Base-by-base conservation (phyloP, 2,329 filamentous ascomycete species). In the Aspergillus pseudoterreus region DNA sequence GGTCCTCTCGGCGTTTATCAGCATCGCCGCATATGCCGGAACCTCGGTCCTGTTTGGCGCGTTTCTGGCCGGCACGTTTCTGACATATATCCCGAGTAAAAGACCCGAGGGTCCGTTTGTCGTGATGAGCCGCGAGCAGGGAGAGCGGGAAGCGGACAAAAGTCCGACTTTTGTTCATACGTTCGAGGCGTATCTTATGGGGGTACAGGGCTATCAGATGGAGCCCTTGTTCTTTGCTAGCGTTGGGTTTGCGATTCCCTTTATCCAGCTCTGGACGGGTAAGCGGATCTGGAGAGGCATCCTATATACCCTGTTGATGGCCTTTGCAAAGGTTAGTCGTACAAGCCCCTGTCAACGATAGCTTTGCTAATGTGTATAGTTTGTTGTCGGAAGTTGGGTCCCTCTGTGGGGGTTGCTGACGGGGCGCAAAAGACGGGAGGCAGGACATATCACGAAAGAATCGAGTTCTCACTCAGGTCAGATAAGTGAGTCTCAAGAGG, bases 1-100 rank as follows among this genome's bases (percentile, higher is more conserved):
- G 1, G 62, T 70, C 1, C 55, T 74, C 2, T 65, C 55, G 2
- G 65, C 65, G 0, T 68, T 68, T 4, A 60, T 68, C 30, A 55
- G 43, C 6, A 70, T 73, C 14, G 69, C 71, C 1, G 63, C 63
- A 2, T 73, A 59, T 46, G 57, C 70, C 6, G 71, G 71, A 3
- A 72, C 70, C 3, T 72, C 70, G 0, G 61, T 72, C 4, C 58
- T 74, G 1, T 73, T 71, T 30, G 71, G 71, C 5, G 63, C 70
- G 0, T 73, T 73, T 35, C 55, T 68, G 1, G 66, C 65, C 0
- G 70, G 71, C 0, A 62, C 64, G 1, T 71, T 74, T 27, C 56
- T 73, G 11, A 68, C 68, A 1, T 67, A 69, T 11, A 52, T 74
- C 6, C 66, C 71, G 2, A 69, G 64, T 55, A 71, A 67, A 46